Base-by-base conservation (phyloP, 1,284 basidiomycete species). In the Cryptococcus sp. region DNA sequence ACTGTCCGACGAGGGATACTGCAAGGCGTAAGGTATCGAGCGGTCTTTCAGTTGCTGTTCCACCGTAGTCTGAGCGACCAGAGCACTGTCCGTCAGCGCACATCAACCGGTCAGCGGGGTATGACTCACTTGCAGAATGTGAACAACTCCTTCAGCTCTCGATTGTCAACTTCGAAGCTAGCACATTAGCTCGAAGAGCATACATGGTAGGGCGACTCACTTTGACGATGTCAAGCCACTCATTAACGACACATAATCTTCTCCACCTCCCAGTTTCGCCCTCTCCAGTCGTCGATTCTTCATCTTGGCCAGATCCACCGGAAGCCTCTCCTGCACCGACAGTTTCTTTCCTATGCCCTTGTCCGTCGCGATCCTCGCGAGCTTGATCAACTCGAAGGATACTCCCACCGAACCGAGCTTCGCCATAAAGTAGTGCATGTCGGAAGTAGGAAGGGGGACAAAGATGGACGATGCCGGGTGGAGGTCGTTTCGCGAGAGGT, bases 51-150 rank as follows among this genome's bases (percentile, higher is more conserved):
- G 81, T 69, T 94, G 91, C 48, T 82, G 78, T 68, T 95, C 89
- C 46, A 97, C 82, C 59, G 84, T 87, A 53, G 82, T 84, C 66
- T 89, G 88, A 16, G 88, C 84, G n/a, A 93, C 86, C 7, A 91
- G 84, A 9, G 90, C 91, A 61, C 88, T 91, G 59, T n/a, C 11
- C 25, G 39, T 37, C 25, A 38, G 43, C 25, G 6, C 41, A 34
- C 18, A 34, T 11, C 32, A 3, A 24, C 4, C n/a, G 7, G 14
- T 22, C 26, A 18, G 34, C 4, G 5, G 7, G 19, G 10, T 11
- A 16, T 2, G 32, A 16, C 63, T 58, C 48, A 69, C 65, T 68
- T 67, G 51, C 58, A 66, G 48, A 66, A 66, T 24, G 62, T 57
- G 54, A 61, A 68, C 41, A 71, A 47, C 44, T 68, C 64, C 26